A percentile compares a stretch with the other conserved stretches of the same genome.
phyloP scores from a whole-genome alignment of 352 stramenopile genomes.

The Phytophthora colocasiae region DNA sequence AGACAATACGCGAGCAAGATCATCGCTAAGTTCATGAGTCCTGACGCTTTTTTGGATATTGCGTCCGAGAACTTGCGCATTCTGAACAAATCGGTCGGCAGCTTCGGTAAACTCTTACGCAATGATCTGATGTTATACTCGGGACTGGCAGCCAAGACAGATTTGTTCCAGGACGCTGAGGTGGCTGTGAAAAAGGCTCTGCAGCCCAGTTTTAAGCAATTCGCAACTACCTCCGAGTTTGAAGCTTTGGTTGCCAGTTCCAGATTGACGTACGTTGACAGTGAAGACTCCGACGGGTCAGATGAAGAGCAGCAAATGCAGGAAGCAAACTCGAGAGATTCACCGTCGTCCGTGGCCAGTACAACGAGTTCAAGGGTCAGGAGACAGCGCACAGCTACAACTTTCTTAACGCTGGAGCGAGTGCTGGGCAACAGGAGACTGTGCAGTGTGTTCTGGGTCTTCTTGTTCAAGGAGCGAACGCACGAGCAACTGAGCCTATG shows the following conservation, averaged over 20 bases:
- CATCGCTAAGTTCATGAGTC: conserved; percentile 88
- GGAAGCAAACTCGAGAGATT: conserved; percentile 16
- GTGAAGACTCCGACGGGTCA: conserved; percentile 15
- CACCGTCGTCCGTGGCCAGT: conserved; percentile 30
- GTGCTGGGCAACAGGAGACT: conserved; percentile 79
- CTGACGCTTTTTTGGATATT: conserved; percentile 85
- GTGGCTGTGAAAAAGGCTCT: conserved; percentile 72
- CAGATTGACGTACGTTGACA: conserved; percentile 54
- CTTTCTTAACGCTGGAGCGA: conserved; percentile 75
- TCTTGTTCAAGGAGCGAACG: conserved; percentile 86
- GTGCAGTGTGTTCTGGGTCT: conserved; percentile 90
- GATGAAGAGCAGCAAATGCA: conserved; percentile 31
- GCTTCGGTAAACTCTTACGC: conserved; percentile 73
- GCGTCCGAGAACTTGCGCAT: conserved; percentile 78
- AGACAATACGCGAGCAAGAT: conserved; percentile 87
- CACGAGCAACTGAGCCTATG: conserved; percentile 85
- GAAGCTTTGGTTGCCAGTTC: conserved; percentile 60
- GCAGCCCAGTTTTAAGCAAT: conserved; percentile 75
- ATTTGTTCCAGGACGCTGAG: conserved; percentile 84
- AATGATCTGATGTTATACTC: conserved; percentile 85
- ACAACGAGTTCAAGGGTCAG: conserved; percentile 19
- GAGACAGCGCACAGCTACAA: conserved; percentile 40
- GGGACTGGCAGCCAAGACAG: conserved; percentile 71
- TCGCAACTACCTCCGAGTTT: conserved; percentile 65
- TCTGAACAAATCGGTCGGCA: conserved; percentile 83